Evolutionary conservation across 2,329 filamentous ascomycete genomes (phyloP), one percentile per base, ranked within the genome.

Genomic region (Penicillium aurantiogriseum): DNA sequence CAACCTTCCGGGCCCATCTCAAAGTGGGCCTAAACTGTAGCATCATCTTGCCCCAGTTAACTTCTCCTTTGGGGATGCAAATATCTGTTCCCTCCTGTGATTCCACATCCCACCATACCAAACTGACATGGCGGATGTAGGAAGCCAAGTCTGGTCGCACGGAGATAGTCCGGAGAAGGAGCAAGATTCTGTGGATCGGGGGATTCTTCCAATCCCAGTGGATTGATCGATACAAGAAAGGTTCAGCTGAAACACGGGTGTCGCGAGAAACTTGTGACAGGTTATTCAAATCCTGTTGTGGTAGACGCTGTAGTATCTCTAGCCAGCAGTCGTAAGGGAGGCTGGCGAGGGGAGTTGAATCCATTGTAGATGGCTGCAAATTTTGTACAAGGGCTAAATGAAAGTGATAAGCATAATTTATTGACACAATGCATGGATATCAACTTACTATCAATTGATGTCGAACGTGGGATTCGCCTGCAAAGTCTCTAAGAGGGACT

Each of bases 181-280:
- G 9, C 13, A 56, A 2, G 4, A 56, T 47, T 17, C 19, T 35
- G 1, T 33, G 5, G 3, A 51, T 9, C 6, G 40, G 53, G 4
- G 53, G 53, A 35, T 38, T 5, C 15, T 25, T 31, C 53, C 47
- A 56, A 23, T 56, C 47, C 33, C 45, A 38, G 13, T 56, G 33
- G 5, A 56, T 33, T 21, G 27, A 27, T 7, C 40, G 53, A 44
- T 56, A 51, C 13, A 56, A 39, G 11, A 40, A 51, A 5, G 10
- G 25, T 17, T 36, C 40, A 19, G 39, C 8, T 9, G 47, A 51
- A 33, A 6, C 13, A n/a, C 21, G 31, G 10, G 15, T 9, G 8
- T 36, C 39, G 11, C 11, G 47, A 6, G 46, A 44, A 19, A 33
- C 33, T 4, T 2, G 17, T 8, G 42, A 53, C 23, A 53, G 23